Percentiles rank a stretch among this genome's conserved stretches.
These are phyloP conservation scores for Pestalotiopsis sp. DNA, from an alignment of 2,329 filamentous ascomycete genomes.

Conservation along the genomic window DNA sequence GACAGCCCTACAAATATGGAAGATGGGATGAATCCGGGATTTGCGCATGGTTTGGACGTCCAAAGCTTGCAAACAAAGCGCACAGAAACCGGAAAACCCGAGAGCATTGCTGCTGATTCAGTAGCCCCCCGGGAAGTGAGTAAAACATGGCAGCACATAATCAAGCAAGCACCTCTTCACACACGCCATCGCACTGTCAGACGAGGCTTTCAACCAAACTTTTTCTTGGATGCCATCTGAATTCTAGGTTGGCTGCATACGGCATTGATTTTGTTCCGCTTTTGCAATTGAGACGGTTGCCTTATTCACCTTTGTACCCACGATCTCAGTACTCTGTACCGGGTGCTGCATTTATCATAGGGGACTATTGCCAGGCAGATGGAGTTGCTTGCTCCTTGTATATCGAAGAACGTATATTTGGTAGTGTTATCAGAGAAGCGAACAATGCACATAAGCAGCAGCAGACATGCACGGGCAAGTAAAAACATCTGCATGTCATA, in stretches of 20 bases:
- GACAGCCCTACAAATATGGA: background rate
- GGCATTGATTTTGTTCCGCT: too few relatives aligned
- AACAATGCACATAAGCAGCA: background rate
- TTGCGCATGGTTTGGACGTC: background rate
- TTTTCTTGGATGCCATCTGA: background rate
- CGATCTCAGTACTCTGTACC: too few relatives aligned
- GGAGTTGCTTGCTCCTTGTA: too few relatives aligned
- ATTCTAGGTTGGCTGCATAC: background rate
- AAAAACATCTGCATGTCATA: background rate
- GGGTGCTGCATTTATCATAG: too few relatives aligned
- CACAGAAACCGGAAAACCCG: background rate
- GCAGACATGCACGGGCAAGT: background rate
- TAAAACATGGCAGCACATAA: background rate
- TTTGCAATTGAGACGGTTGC: background rate
- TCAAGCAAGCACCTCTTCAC: background rate
- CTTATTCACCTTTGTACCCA: background rate
- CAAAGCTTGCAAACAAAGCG: background rate
- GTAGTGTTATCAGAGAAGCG: too few relatives aligned
- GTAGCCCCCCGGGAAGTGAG: background rate
- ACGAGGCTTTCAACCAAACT: background rate
- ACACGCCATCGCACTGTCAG: background rate
- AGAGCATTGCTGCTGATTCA: too few relatives aligned
- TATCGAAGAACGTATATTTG: too few relatives aligned
- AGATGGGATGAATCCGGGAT: constrained; percentile 3
- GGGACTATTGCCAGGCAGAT: too few relatives aligned